These are phyloP conservation scores for Thalassiosira sp. DNA, from an alignment of 352 stramenopile genomes.

Conservation along the genomic window DNA sequence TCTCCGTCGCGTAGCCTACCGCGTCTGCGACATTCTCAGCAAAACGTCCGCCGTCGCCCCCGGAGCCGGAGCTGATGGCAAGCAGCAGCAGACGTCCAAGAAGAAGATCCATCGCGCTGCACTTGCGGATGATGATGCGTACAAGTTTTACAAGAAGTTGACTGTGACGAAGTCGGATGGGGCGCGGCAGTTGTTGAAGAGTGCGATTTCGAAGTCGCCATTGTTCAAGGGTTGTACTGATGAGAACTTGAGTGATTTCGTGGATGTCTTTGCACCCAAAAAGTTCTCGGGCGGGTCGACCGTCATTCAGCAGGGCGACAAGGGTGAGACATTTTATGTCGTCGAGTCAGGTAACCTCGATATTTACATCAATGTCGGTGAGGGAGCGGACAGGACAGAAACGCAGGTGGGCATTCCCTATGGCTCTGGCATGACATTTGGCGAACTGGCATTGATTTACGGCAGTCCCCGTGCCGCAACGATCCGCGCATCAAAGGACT, in stretches of 20 bases:
- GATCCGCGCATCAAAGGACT: slow-evolving; percentile 85
- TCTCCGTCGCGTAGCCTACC: slow-evolving; percentile 18
- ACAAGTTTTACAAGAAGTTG: neutral
- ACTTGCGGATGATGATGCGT: slow-evolving; percentile 17
- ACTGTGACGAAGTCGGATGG: too few species aligned
- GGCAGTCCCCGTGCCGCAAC: slow-evolving; percentile 90
- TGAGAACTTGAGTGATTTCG: too few species aligned
- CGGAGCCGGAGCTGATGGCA: slow-evolving; percentile 6
- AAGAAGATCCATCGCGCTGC: slow-evolving; percentile 23
- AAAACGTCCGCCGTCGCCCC: too few species aligned
- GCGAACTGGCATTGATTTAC: slow-evolving; percentile 92
- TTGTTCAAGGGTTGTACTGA: too few species aligned
- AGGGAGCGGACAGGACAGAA: neutral
- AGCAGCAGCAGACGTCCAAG: neutral
- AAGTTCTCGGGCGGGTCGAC: too few species aligned
- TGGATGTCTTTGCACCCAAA: too few species aligned
- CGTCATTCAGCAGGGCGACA: slow-evolving; percentile 59
- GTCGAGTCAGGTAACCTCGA: slow-evolving; percentile 63
- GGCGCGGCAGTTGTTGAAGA: too few species aligned
- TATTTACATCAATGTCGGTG: slow-evolving; percentile 3
- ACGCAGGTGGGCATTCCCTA: slow-evolving; percentile 17
- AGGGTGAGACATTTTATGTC: slow-evolving; percentile 65
- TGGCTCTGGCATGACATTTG: slow-evolving; percentile 79
- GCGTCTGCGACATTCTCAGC: slow-evolving; percentile 30
- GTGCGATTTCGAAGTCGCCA: too few species aligned